A percentile compares a stretch with the other conserved stretches of the same genome.
These are phyloP conservation scores for Tillandsia fasciculata DNA, from an alignment of 176 grass and related monocot species.

Conservation along the genomic window DNA sequence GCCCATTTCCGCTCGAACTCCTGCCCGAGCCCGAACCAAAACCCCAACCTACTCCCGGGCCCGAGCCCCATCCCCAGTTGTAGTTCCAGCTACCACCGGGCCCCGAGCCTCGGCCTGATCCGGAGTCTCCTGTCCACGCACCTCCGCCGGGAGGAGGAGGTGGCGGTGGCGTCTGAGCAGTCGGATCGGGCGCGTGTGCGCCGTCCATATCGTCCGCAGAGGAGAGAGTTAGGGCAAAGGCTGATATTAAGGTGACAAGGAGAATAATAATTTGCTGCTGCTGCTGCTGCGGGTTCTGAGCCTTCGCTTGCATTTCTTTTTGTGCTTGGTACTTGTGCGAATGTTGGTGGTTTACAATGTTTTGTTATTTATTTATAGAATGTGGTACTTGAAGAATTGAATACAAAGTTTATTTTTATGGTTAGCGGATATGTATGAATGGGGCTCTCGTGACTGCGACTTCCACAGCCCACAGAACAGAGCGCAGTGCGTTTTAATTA, in stretches of 20 bases:
- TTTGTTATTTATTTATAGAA: neutral
- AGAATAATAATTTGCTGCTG: neutral
- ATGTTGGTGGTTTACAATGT: neutral
- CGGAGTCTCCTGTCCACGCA: conserved; percentile 34
- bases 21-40: conserved; percentile 36
- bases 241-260: neutral
- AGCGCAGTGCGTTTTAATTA: conserved; percentile 1
- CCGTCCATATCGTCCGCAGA: conserved; percentile 15
- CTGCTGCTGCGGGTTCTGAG: neutral
- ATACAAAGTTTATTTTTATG: neutral
- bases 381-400: conserved; percentile 10
- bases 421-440: conserved; percentile 15
- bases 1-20: conserved; percentile 21
- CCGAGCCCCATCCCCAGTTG: conserved; percentile 53
- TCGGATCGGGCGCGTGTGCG: conserved; percentile 7
- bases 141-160: neutral
- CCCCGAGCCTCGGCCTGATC: conserved; percentile 32
- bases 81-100: conserved; percentile 40
- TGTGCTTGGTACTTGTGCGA: conserved; percentile 2
- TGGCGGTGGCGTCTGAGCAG: conserved; percentile 17
- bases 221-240: conserved; percentile 7
- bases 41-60: conserved; percentile 38
- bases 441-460: conserved; percentile 21
- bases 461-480: conserved; percentile 7
- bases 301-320: conserved; percentile 8